Evolutionary conservation across 2,329 filamentous ascomycete species (phyloP).

Genomic region (Sclerotinia minor): DNA sequence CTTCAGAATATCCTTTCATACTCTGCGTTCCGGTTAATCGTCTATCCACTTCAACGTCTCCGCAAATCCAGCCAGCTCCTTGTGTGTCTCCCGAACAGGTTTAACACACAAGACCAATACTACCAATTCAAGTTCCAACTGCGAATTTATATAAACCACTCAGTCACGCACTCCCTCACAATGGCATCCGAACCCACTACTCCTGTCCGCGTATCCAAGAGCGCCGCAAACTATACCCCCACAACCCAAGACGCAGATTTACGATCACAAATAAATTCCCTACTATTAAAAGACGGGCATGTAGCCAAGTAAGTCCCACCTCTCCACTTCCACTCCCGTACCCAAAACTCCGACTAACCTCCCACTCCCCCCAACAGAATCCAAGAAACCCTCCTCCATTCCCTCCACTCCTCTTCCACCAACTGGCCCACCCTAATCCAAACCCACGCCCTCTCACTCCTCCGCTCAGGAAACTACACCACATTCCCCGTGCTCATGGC

Average conservation of each 20-base stretch:
- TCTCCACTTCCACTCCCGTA: conserved; percentile 16
- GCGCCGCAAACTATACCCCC: conserved; percentile 58
- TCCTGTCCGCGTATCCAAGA: conserved; percentile 59
- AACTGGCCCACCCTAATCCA: conserved; percentile 66
- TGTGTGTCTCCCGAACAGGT: not conserved
- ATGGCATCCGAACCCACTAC: conserved; percentile 44
- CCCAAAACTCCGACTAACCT: conserved; percentile 15
- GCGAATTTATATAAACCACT: not conserved
- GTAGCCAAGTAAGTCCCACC: conserved; percentile 53
- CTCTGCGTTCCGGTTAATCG: not conserved
- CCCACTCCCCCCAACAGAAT: conserved; percentile 50
- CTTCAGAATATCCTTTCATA: too few species aligned
- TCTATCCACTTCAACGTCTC: not conserved
- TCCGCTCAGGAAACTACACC: conserved; percentile 59
- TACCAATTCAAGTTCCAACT: not conserved
- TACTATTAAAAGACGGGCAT: conserved; percentile 59
- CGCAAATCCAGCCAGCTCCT: not conserved
- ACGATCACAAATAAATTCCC: conserved; percentile 61
- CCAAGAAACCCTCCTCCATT: conserved; percentile 63
- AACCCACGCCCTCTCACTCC: conserved; percentile 58
- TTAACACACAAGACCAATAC: not conserved
- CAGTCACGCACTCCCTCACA: not conserved
- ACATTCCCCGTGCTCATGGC: conserved; percentile 62
- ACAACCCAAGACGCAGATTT: conserved; percentile 63
- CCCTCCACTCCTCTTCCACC: conserved; percentile 57